These are phyloP conservation scores for Candida patagonica DNA, from an alignment of 805 yeast genomes.

Conservation along the genomic window DNA sequence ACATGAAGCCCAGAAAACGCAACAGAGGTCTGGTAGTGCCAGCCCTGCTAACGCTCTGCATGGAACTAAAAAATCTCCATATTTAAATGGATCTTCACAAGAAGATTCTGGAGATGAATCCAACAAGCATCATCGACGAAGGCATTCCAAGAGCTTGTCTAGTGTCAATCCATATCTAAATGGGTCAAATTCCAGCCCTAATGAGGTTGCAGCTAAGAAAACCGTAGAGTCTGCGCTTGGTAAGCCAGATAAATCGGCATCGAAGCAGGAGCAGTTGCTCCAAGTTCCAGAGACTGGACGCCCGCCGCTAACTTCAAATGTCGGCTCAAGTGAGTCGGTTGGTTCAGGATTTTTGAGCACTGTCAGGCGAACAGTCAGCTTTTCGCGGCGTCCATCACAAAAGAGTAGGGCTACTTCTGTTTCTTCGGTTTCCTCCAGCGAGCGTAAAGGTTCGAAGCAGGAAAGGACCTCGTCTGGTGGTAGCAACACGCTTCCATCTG, in stretches of 20 bases:
- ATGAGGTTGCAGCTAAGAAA: background rate
- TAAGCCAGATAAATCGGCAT: no score
- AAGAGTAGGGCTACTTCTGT: conserved; percentile 11
- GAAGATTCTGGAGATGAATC: background rate
- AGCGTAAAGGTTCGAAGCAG: background rate
- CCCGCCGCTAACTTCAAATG: no score
- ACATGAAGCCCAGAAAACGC: no score
- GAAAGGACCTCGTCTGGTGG: background rate
- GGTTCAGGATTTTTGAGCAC: conserved; percentile 10
- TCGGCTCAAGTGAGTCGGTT: conserved; percentile 5
- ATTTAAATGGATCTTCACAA: background rate
- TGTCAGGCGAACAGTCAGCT: conserved; percentile 14
- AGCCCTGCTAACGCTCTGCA: background rate
- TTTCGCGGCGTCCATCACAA: conserved; percentile 9
- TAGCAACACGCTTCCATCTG: no score
- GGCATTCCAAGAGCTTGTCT: conserved; percentile 24
- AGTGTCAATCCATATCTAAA: conserved; percentile 14
- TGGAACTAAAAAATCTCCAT: background rate
- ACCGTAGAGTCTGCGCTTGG: no score
- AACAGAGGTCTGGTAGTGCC: background rate
- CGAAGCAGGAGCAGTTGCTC: no score
- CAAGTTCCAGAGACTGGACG: no score
- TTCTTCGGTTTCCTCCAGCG: conserved; percentile 9
- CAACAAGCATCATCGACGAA: conserved; percentile 11
- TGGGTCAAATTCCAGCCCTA: background rate